Evolutionary conservation across 352 stramenopile species (phyloP).

Genomic region (Pythium brassicae): DNA sequence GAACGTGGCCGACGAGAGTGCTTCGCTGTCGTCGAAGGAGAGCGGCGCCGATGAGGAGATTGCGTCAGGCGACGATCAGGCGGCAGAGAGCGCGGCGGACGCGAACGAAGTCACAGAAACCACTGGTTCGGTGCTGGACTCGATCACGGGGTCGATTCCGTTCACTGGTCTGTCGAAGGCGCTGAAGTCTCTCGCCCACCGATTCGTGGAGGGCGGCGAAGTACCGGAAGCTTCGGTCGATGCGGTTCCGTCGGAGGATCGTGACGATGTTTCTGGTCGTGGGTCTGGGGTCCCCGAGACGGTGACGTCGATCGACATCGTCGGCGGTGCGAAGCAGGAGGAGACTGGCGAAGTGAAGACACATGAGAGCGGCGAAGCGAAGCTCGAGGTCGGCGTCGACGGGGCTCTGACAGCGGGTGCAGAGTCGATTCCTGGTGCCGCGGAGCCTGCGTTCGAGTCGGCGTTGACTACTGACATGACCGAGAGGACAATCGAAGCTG

Average conservation of each 20-base stretch:
- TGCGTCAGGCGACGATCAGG: neutral
- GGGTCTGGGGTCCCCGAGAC: neutral
- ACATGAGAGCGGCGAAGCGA: neutral
- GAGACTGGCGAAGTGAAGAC: neutral
- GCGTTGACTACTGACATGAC: too few relatives aligned
- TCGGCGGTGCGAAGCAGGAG: neutral
- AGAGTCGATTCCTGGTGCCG: neutral
- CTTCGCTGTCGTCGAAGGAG: neutral
- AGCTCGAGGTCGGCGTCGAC: too few relatives aligned
- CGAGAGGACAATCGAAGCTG: neutral
- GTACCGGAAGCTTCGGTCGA: neutral
- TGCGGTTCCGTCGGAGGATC: neutral
- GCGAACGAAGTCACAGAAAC: neutral
- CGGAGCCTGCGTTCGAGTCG: neutral
- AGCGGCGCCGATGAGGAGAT: neutral
- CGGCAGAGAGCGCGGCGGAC: neutral
- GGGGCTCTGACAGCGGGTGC: neutral
- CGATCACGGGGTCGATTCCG: neutral
- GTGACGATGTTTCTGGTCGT: neutral
- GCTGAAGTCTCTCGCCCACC: conserved; percentile 11
- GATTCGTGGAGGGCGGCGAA: conserved; percentile 11
- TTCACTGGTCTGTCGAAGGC: conserved; percentile 16
- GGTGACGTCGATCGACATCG: neutral
- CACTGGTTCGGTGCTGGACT: neutral
- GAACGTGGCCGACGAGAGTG: neutral